These are phyloP conservation scores for Colletotrichum destructivum DNA, from an alignment of 2,329 filamentous ascomycete genomes.

Conservation along the genomic window DNA sequence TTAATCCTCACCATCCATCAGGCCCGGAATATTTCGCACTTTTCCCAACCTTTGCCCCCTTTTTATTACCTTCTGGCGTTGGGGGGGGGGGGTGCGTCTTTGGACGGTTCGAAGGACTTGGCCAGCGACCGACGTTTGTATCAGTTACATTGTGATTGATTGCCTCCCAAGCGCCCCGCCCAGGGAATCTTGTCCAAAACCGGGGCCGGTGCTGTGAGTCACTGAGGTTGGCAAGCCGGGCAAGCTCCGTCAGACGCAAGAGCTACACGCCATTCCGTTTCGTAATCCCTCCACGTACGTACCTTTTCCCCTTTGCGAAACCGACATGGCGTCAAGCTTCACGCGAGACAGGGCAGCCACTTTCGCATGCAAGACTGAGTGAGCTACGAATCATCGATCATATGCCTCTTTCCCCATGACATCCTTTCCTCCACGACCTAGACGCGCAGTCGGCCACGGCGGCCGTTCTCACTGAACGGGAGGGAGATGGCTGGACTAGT, in stretches of 20 bases:
- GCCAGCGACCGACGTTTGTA: not conserved
- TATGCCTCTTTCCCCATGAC: conserved; percentile 18
- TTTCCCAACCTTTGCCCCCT: not conserved
- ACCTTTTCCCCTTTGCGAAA: not conserved
- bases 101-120: conserved; percentile 8
- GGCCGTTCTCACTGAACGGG: conserved; percentile 4
- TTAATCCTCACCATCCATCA: conserved; percentile 33
- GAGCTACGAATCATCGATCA: conserved; percentile 35
- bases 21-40: conserved; percentile 32
- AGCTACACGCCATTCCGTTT: conserved; percentile 37
- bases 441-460: conserved; percentile 5
- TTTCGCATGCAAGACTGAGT: conserved; percentile 7
- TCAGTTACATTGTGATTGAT: not conserved
- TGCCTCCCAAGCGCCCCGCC: not conserved
- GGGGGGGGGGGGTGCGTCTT: not conserved
- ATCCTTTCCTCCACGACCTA: conserved; percentile 1
- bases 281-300: conserved; percentile 38
- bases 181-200: conserved; percentile 3
- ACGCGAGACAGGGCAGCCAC: not conserved
- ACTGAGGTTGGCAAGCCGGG: conserved; percentile 24
- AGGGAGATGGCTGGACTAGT: not conserved
- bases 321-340: conserved; percentile 11
- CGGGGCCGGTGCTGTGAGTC: conserved; percentile 20
- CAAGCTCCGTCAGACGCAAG: conserved; percentile 1
- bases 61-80: not conserved